Evolutionary conservation across 768 basidiomycete genomes (phyloP).

Genomic region (Xanthoconium stramineum): DNA sequence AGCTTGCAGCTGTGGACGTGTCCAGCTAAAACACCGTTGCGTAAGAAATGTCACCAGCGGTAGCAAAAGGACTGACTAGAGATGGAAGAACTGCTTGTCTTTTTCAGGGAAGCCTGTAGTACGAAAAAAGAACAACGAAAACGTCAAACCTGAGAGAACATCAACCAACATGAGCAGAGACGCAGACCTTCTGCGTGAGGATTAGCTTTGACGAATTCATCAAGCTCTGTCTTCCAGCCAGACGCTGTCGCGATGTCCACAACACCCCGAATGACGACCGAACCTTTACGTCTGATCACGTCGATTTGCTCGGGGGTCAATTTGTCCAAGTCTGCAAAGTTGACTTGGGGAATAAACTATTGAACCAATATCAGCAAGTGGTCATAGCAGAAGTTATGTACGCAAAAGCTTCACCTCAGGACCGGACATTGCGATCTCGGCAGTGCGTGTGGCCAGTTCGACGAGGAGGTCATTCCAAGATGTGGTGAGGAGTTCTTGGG

Average conservation of each 20-base stretch:
- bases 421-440: slow-evolving; percentile 44
- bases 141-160: neutral
- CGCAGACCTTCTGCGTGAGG: slow-evolving; percentile 50
- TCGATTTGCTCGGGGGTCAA: slow-evolving; percentile 45
- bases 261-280: slow-evolving; percentile 59
- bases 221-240: slow-evolving; percentile 55
- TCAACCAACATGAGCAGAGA: neutral
- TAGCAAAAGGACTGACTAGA: slow-evolving; percentile 48
- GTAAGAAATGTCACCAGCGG: neutral
- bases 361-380: neutral
- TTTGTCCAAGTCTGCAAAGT: slow-evolving; percentile 50
- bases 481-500: slow-evolving; percentile 44
- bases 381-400: neutral
- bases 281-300: slow-evolving; percentile 52
- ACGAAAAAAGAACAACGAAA: neutral
- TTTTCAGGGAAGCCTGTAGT: slow-evolving; percentile 46
- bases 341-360: slow-evolving; percentile 62
- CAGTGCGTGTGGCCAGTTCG: slow-evolving; percentile 46
- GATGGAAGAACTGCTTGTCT: slow-evolving; percentile 69
- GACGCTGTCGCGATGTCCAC: slow-evolving; percentile 55
- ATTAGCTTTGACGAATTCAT: slow-evolving; percentile 55
- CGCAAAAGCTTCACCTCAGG: slow-evolving; percentile 39
- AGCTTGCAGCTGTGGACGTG: slow-evolving; percentile 59
- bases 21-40: slow-evolving; percentile 35
- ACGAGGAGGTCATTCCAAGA: slow-evolving; percentile 59